phyloP scores from a whole-genome alignment of 2,329 filamentous ascomycete species.

The Trichoderma citrinoviride region DNA sequence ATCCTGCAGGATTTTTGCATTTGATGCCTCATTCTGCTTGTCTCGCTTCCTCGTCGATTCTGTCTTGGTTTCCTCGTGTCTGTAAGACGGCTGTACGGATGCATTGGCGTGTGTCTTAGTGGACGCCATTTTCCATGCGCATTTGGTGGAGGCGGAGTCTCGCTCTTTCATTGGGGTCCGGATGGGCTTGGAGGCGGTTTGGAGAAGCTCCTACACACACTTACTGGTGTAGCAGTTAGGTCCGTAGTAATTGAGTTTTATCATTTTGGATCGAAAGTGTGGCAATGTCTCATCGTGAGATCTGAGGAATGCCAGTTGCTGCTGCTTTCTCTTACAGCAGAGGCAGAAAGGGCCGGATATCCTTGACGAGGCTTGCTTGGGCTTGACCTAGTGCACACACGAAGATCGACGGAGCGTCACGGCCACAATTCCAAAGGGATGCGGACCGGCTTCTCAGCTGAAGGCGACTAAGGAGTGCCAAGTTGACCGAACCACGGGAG shows the following conservation, averaged over 20 bases:
- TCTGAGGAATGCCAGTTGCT: not conserved
- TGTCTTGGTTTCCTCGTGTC: not conserved
- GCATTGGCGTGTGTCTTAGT: not conserved
- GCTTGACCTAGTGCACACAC: not conserved
- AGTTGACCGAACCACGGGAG: too few species aligned
- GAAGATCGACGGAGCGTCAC: not conserved
- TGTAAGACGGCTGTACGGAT: constrained; percentile 3
- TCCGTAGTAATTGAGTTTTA: constrained; percentile 11
- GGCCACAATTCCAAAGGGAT: constrained; percentile 8
- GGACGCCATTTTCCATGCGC: constrained; percentile 8
- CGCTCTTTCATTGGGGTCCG: not conserved
- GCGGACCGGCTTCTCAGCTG: not conserved
- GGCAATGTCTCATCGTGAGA: not conserved
- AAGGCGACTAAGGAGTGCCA: too few species aligned
- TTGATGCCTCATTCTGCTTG: too few species aligned
- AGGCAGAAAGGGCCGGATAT: not conserved
- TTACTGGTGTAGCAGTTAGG: too few species aligned
- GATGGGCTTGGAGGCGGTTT: too few species aligned
- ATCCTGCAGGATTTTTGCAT: constrained; percentile 6
- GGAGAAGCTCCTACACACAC: too few species aligned
- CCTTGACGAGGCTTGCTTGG: not conserved
- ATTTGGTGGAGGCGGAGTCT: constrained; percentile 18
- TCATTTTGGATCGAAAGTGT: not conserved
- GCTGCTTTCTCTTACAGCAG: not conserved
- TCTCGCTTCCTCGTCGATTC: too few species aligned